phyloP scores from a whole-genome alignment of 2,329 filamentous ascomycete genomes.

The Didymella keratinophila region DNA sequence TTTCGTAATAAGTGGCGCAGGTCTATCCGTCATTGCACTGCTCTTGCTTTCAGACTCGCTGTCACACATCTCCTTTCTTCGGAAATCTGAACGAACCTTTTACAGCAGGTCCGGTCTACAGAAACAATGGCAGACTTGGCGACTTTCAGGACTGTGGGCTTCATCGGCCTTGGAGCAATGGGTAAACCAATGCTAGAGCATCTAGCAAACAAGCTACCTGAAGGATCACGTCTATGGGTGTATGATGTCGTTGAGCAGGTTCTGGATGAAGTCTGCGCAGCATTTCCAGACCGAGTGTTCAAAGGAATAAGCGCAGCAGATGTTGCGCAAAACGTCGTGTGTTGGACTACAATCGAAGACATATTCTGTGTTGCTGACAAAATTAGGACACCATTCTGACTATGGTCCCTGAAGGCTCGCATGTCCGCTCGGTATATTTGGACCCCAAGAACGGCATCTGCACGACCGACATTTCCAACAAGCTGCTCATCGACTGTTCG shows the following conservation, averaged over 20 bases:
- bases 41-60: not conserved
- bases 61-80: not conserved
- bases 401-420: slow-evolving; percentile 63
- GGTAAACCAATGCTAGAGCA: slow-evolving; percentile 62
- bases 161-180: slow-evolving; percentile 65
- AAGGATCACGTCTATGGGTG: slow-evolving; percentile 55
- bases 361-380: slow-evolving; percentile 6
- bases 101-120: not conserved
- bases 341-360: slow-evolving; percentile 14
- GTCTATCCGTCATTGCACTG: slow-evolving; percentile 1
- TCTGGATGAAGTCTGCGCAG: slow-evolving; percentile 54
- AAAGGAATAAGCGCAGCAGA: slow-evolving; percentile 56
- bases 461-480: slow-evolving; percentile 52
- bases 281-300: slow-evolving; percentile 52
- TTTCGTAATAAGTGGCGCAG: slow-evolving; percentile 8
- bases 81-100: not conserved
- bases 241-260: slow-evolving; percentile 58
- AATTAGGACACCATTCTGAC: slow-evolving; percentile 59
- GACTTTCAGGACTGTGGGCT: slow-evolving; percentile 52
- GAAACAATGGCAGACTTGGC: slow-evolving; percentile 30
- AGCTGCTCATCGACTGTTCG: slow-evolving; percentile 63
- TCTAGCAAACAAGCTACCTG: slow-evolving; percentile 57
- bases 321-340: slow-evolving; percentile 60
- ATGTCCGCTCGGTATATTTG: slow-evolving; percentile 62
- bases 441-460: slow-evolving; percentile 55